Percentiles rank a stretch among this genome's conserved stretches.
phyloP scores from a whole-genome alignment of 495 filamentous ascomycete genomes.

The Cladorrhinum samala region DNA sequence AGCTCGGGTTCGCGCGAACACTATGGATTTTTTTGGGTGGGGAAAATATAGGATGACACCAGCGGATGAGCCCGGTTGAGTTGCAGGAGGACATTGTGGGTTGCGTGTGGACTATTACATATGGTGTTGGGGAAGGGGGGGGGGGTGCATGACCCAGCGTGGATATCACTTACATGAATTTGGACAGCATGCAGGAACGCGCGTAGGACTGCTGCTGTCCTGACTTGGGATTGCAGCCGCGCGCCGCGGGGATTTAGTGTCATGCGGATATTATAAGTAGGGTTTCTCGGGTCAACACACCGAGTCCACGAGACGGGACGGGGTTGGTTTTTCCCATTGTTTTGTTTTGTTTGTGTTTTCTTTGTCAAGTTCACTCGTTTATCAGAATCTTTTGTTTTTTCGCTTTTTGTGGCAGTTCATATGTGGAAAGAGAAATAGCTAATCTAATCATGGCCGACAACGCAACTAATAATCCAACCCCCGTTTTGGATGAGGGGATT shows the following conservation, averaged over 20 bases:
- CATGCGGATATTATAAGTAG: neutral
- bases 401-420: too few species aligned
- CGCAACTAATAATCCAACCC: too few species aligned
- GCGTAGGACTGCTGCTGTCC: too few species aligned
- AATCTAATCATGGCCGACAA: too few species aligned
- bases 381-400: too few species aligned
- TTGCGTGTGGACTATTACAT: neutral
- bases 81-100: too few species aligned
- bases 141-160: neutral
- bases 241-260: neutral
- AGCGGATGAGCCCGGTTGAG: too few species aligned
- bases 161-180: slow-evolving; percentile 6
- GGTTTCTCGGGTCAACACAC: neutral
- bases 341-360: neutral
- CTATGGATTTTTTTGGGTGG: neutral
- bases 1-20: neutral
- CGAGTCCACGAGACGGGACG: neutral
- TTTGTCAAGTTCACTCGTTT: too few species aligned
- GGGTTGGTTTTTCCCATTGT: neutral
- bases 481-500: slow-evolving; percentile 23
- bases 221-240: too few species aligned
- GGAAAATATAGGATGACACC: neutral
- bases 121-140: neutral
- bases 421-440: too few species aligned
- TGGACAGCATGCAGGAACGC: neutral